phyloP scores from a whole-genome alignment of 202 grass and related monocot species.

The Elaeis oleifera region DNA sequence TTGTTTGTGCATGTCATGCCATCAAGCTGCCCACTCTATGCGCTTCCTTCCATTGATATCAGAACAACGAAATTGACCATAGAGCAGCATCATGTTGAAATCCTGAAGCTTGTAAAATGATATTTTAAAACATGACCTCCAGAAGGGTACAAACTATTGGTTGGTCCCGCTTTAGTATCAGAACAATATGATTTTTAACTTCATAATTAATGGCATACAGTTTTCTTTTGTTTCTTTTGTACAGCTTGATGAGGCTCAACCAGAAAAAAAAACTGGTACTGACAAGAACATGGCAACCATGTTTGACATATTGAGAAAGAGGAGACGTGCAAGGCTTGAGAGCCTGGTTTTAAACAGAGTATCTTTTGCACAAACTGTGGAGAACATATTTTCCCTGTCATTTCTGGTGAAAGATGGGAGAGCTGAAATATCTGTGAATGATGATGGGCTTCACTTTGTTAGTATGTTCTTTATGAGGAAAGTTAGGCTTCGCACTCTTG shows the following conservation, averaged over 20 bases:
- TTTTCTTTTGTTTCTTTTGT: neutral
- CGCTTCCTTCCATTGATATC: too few species aligned
- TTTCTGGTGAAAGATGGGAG: conserved; percentile 58
- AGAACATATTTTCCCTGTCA: conserved; percentile 52
- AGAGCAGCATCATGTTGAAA: too few species aligned
- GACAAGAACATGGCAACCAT: conserved; percentile 35
- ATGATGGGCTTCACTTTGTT: conserved; percentile 32
- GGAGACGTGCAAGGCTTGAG: conserved; percentile 26
- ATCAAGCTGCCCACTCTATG: too few species aligned
- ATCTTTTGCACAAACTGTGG: conserved; percentile 46
- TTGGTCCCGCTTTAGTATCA: too few species aligned
- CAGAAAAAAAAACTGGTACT: conserved; percentile 34
- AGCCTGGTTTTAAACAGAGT: conserved; percentile 32
- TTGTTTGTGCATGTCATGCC: too few species aligned
- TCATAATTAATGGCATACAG: too few species aligned
- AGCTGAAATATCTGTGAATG: conserved; percentile 28
- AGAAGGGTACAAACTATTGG: too few species aligned
- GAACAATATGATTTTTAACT: too few species aligned
- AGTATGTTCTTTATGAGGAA: conserved; percentile 21
- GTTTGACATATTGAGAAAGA: conserved; percentile 32
- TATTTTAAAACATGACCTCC: too few species aligned
- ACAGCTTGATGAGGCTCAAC: conserved; percentile 28
- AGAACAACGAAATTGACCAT: too few species aligned
- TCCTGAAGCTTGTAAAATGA: too few species aligned
- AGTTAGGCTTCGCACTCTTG: neutral